phyloP scores from a whole-genome alignment of 331 rosid genomes.

The Malus hybrid region DNA sequence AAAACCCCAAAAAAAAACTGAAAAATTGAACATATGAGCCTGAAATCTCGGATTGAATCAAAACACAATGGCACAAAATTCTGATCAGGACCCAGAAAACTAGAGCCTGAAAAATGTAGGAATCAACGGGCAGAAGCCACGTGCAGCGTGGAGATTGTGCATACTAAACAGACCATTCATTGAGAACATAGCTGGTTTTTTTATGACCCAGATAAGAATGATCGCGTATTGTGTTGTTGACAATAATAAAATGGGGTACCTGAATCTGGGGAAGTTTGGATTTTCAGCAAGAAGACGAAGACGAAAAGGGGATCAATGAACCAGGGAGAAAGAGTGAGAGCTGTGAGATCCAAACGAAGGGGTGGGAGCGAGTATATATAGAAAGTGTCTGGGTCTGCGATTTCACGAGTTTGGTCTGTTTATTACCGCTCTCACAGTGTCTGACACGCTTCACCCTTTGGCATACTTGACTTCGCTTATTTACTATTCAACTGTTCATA shows the following conservation, averaged over 20 bases:
- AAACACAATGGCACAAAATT: slow-evolving; percentile 17
- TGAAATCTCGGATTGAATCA: slow-evolving; percentile 24
- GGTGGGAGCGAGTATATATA: slow-evolving; percentile 28
- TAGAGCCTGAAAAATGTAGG: slow-evolving; percentile 11
- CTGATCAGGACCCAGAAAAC: slow-evolving; percentile 10
- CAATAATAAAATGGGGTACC: slow-evolving; percentile 31
- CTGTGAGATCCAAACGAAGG: slow-evolving; percentile 16
- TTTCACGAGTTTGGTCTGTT: background rate
- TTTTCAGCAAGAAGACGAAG: slow-evolving; percentile 4
- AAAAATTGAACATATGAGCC: background rate
- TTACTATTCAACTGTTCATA: background rate
- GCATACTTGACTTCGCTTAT: background rate
- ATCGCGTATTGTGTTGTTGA: background rate
- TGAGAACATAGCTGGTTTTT: background rate
- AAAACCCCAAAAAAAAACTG: background rate
- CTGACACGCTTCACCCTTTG: background rate
- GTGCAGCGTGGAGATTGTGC: slow-evolving; percentile 9
- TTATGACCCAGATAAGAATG: slow-evolving; percentile 11
- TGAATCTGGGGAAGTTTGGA: slow-evolving; percentile 19
- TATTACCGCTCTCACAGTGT: background rate
- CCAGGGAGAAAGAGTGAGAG: background rate
- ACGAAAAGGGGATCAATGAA: slow-evolving; percentile 2
- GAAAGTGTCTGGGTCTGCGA: background rate
- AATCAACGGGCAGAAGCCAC: slow-evolving; percentile 13
- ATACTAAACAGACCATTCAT: background rate